These are phyloP conservation scores for Nothophoma quercina DNA, from an alignment of 2,329 filamentous ascomycete species.

Conservation along the genomic window DNA sequence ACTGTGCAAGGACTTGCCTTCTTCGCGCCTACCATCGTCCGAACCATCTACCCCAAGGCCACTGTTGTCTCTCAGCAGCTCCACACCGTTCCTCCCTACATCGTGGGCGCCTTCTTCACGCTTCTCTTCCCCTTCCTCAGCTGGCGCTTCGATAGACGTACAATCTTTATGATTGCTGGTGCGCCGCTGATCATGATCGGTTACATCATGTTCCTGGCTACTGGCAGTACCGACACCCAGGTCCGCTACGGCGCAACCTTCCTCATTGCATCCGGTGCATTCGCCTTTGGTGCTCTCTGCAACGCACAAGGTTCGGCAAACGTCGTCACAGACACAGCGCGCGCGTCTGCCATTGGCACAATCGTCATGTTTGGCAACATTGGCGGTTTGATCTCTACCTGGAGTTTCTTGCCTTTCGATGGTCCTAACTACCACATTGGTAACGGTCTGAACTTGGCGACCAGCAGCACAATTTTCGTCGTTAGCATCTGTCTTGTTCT, in stretches of 20 bases:
- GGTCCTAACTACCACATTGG: conserved; percentile 73
- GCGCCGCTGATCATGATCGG: conserved; percentile 72
- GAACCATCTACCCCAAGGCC: conserved; percentile 69
- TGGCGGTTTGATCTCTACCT: conserved; percentile 72
- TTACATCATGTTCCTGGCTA: conserved; percentile 74
- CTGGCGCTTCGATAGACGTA: conserved; percentile 67
- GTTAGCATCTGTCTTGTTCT: conserved; percentile 61
- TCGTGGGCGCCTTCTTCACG: conserved; percentile 73
- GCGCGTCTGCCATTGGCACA: conserved; percentile 70
- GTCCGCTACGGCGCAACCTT: conserved; percentile 76
- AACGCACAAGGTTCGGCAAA: conserved; percentile 75
- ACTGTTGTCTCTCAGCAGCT: conserved; percentile 71
- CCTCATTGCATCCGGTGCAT: conserved; percentile 70
- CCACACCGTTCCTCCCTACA: conserved; percentile 73
- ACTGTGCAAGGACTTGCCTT: conserved; percentile 75
- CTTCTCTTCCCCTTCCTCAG: conserved; percentile 67
- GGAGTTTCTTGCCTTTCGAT: conserved; percentile 70
- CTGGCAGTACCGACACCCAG: conserved; percentile 50
- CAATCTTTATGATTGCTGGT: conserved; percentile 66
- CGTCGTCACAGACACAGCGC: conserved; percentile 74
- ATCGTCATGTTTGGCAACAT: conserved; percentile 77
- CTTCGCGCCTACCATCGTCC: conserved; percentile 74
- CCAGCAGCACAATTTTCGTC: conserved; percentile 64
- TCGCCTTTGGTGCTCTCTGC: conserved; percentile 68
- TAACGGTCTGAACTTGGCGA: conserved; percentile 74